phyloP scores from a whole-genome alignment of 1,284 basidiomycete species.

The Vanrija sp. region DNA sequence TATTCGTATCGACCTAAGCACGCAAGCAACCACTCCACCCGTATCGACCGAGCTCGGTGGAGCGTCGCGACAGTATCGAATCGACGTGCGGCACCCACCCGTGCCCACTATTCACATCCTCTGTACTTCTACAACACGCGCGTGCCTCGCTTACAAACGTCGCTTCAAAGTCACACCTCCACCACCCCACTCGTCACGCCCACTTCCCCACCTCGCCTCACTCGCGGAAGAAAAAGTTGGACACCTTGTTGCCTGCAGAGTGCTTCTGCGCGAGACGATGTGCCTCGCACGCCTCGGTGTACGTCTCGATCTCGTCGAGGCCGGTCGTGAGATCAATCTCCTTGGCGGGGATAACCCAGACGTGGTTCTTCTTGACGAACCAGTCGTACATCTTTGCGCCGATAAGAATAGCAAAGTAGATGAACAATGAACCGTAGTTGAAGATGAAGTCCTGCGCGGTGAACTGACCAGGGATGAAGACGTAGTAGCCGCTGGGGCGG shows the following conservation, averaged over 20 bases:
- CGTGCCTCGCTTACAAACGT: too few species aligned
- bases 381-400: conserved; percentile 26
- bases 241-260: conserved; percentile 11
- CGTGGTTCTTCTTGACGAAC: conserved; percentile 17
- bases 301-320: conserved; percentile 22
- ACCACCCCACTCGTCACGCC: too few species aligned
- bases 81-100: too few species aligned
- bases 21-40: too few species aligned
- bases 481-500: conserved; percentile 21
- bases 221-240: conserved; percentile 19
- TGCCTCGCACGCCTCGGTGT: conserved; percentile 21
- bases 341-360: conserved; percentile 10
- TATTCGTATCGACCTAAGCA: too few species aligned
- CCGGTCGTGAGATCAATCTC: conserved; percentile 26
- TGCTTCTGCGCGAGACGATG: conserved; percentile 12
- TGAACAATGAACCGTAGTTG: conserved; percentile 33
- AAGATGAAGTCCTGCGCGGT: not conserved
- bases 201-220: too few species aligned
- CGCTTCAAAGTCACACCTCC: too few species aligned
- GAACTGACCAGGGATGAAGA: conserved; percentile 17
- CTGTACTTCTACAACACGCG: too few species aligned
- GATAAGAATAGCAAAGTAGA: conserved; percentile 33
- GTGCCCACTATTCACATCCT: too few species aligned
- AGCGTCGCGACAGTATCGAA: too few species aligned
- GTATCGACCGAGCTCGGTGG: too few species aligned